Conservation (phyloP, 495 filamentous ascomycete species). For the Penicillium samsonianum region DNA sequence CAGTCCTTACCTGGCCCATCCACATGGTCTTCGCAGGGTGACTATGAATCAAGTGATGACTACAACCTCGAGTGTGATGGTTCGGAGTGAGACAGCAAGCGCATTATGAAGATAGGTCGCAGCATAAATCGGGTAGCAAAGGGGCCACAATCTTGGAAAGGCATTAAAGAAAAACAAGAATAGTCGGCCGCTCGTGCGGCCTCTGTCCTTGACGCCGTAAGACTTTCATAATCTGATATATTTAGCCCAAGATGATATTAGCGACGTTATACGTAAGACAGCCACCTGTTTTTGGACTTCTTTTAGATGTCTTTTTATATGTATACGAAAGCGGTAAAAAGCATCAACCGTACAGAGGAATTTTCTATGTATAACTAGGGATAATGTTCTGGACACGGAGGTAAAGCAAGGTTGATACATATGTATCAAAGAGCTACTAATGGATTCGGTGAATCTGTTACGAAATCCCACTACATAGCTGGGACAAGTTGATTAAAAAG, state of each 20-base stretch:
- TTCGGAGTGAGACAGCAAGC: too few species aligned
- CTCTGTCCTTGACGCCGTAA: too few species aligned
- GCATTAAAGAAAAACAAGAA: not conserved
- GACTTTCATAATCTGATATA: too few species aligned
- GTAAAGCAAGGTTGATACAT: not conserved
- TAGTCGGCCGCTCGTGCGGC: too few species aligned
- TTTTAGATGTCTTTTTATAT: too few species aligned
- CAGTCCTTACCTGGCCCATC: not conserved
- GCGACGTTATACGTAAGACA: too few species aligned
- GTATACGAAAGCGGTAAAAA: too few species aligned
- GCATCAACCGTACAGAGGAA: too few species aligned
- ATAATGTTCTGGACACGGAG: not conserved
- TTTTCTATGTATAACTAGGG: too few species aligned
- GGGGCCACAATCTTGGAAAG: not conserved
- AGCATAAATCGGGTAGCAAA: not conserved
- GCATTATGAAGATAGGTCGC: not conserved
- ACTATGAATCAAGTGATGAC: not conserved
- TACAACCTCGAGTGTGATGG: not conserved
- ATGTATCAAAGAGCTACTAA: not conserved
- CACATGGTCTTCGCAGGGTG: not conserved
- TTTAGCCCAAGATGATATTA: too few species aligned
- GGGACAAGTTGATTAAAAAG: constrained; percentile 10
- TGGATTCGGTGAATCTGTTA: not conserved
- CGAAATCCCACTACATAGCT: not conserved
- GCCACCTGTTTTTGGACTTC: too few species aligned